Evolutionary conservation across 2,329 filamentous ascomycete species (phyloP).

Genomic region (Fusarium sterilihyphosum): DNA sequence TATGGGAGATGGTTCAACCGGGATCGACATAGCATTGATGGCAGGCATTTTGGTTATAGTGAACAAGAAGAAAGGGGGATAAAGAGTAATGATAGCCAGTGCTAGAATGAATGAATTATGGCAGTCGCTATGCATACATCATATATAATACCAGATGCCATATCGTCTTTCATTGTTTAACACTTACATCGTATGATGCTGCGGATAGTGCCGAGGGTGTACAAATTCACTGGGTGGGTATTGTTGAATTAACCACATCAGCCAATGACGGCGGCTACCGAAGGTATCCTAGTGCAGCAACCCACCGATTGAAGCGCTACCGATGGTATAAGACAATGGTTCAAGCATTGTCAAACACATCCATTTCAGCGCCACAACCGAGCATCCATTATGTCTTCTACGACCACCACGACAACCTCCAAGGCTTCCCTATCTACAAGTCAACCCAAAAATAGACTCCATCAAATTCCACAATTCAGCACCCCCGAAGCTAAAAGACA

Average conservation of each 20-base stretch:
- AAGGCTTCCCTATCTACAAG: background rate
- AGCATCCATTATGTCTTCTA: background rate
- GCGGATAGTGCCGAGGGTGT: background rate
- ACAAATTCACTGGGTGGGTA: background rate
- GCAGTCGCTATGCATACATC: fast-evolving
- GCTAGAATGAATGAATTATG: background rate
- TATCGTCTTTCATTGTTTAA: background rate
- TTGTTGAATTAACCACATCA: background rate
- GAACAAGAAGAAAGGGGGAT: background rate
- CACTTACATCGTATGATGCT: fast-evolving
- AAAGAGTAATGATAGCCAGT: background rate
- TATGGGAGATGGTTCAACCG: background rate
- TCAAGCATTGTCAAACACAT: background rate
- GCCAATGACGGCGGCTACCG: constrained; percentile 25
- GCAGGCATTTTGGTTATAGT: background rate
- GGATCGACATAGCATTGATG: background rate
- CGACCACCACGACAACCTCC: background rate
- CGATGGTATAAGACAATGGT: background rate
- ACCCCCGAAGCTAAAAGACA: background rate
- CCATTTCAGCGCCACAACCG: background rate
- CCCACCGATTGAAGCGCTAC: background rate
- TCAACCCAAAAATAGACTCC: background rate
- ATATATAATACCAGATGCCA: background rate
- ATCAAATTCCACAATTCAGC: constrained; percentile 12
- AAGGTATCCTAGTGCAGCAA: background rate